Base-by-base conservation (phyloP, 2,329 filamentous ascomycete species). In the Penicillium sp. region DNA sequence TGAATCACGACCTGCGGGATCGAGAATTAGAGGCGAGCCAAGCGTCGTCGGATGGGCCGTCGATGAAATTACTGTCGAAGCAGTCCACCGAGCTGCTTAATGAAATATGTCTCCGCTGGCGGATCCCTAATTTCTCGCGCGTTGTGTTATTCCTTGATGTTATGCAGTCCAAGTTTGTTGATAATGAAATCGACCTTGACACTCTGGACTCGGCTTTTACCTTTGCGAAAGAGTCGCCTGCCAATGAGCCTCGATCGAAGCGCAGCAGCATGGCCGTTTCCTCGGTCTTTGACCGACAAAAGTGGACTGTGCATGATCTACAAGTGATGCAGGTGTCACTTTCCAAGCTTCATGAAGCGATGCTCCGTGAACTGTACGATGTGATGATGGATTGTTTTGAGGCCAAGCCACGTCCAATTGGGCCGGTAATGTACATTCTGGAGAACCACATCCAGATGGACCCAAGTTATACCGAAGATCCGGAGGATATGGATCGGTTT, bases 351-450 rank as follows among this genome's bases (percentile, higher is more conserved):
- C 87, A 97, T 66, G 92, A 97, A 65, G 85, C 87, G 9, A 78
- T 97, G 23, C 79, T 97, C 43, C 86, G 92, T 50, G 93, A 97
- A 67, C 81, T 99, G 16, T 97, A 91, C 72, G 87, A 92, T 60
- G 80, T 89, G n/a, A 83, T 97, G 72, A 88, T 93, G 77, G 87
- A 89, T 62, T 93, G 91, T 64, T 99, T 93, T 73, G 92, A 96
- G 59, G 76, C 83, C n/a, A 97, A 96, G 67, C 87, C 91, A 10
- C 91, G 91, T 5, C 86, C 87, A 34, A 86, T 96, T 19, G 91
- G 88, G 5, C 86, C 87, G 13, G 83, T 95, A 26, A 87, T 97
- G 82, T 88, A 87, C 63, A 78, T 97, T 29, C 77, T 99, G 33
- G 87, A 92, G 55, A 87, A 86, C 49, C 92, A 97, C 70, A 87